Conservation (phyloP, 1,284 basidiomycete species). For the Boletus semigastroideus region DNA sequence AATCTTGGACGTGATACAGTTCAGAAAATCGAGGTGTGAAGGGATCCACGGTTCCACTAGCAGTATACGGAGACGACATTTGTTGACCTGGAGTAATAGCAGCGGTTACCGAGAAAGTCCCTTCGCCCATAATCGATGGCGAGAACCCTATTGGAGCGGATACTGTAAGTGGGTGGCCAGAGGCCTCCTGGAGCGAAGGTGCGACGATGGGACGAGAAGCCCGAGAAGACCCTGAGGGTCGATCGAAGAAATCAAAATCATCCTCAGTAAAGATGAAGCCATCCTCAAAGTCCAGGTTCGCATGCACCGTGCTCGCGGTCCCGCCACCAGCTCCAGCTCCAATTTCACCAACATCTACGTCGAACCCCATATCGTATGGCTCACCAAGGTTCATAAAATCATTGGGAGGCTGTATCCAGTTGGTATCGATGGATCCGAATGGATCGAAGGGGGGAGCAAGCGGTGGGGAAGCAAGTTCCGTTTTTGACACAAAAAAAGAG, state of each 20-base stretch:
- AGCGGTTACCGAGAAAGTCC: slow-evolving; percentile 28
- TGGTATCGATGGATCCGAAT: slow-evolving; percentile 40
- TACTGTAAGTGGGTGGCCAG: slow-evolving; percentile 28
- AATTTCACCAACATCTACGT: slow-evolving; percentile 44
- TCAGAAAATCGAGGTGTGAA: slow-evolving; percentile 34
- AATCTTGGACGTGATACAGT: slow-evolving; percentile 18
- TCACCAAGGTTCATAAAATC: slow-evolving; percentile 48
- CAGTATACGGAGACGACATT: slow-evolving; percentile 33
- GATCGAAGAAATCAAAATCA: slow-evolving; percentile 77
- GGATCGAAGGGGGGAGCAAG: slow-evolving; percentile 33
- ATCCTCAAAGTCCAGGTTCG: slow-evolving; percentile 56
- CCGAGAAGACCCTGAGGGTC: slow-evolving; percentile 36
- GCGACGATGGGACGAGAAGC: slow-evolving; percentile 8
- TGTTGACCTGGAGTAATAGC: slow-evolving; percentile 24
- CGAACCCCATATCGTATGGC: slow-evolving; percentile 44
- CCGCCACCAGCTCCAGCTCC: slow-evolving; percentile 32
- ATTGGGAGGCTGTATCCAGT: slow-evolving; percentile 43
- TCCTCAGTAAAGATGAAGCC: slow-evolving; percentile 77
- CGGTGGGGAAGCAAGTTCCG: slow-evolving; percentile 17
- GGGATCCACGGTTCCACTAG: slow-evolving; percentile 24
- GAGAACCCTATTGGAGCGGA: slow-evolving; percentile 34
- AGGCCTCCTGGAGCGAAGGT: slow-evolving; percentile 15
- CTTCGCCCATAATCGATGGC: slow-evolving; percentile 33
- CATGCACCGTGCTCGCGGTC: slow-evolving; percentile 28
- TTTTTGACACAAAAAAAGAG: slow-evolving; percentile 9